Conservation (phyloP, 352 stramenopile genomes). For the Hyaloperonospora brassicae region DNA sequence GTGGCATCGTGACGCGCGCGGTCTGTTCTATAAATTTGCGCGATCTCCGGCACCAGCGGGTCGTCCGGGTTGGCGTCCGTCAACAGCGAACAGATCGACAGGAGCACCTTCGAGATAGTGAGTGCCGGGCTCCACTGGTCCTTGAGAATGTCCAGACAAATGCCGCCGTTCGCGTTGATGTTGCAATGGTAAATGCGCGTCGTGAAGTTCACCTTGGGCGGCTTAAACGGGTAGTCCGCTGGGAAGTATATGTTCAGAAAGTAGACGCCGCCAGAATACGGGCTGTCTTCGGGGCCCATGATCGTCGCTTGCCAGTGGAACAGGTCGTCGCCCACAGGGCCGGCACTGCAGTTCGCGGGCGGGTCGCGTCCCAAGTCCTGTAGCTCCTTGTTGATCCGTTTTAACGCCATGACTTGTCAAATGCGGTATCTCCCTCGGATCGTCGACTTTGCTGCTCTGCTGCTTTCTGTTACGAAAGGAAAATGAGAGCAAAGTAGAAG, state of each 20-base stretch:
- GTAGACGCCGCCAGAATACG: slow-evolving; percentile 96
- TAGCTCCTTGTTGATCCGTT: slow-evolving; percentile 95
- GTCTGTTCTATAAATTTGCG: slow-evolving; percentile 94
- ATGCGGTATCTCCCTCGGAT: too few species aligned
- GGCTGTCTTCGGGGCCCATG: slow-evolving; percentile 97
- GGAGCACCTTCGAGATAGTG: slow-evolving; percentile 98
- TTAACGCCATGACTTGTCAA: slow-evolving; percentile 74
- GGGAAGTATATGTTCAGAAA: slow-evolving; percentile 99
- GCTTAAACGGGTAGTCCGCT: slow-evolving; percentile 99
- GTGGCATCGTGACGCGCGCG: slow-evolving; percentile 91
- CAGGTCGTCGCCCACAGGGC: slow-evolving; percentile 96
- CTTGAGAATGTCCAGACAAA: slow-evolving; percentile 99
- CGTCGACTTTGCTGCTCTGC: slow-evolving; percentile 6
- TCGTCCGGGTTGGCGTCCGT: slow-evolving; percentile 99
- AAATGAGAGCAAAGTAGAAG: slow-evolving; percentile 26
- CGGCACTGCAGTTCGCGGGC: slow-evolving; percentile 96
- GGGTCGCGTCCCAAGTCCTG: slow-evolving; percentile 92
- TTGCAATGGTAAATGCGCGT: slow-evolving; percentile 99
- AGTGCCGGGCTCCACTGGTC: slow-evolving; percentile 99
- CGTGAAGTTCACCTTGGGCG: slow-evolving; percentile 97
- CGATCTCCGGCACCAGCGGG: slow-evolving; percentile 89
- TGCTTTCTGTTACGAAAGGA: slow-evolving; percentile 38
- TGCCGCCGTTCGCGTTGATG: slow-evolving; percentile 99
- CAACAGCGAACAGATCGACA: slow-evolving; percentile 99
- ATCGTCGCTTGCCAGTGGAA: slow-evolving; percentile 97